Base-by-base conservation (phyloP, 352 stramenopile genomes). In the Globisporangium radiosum region DNA sequence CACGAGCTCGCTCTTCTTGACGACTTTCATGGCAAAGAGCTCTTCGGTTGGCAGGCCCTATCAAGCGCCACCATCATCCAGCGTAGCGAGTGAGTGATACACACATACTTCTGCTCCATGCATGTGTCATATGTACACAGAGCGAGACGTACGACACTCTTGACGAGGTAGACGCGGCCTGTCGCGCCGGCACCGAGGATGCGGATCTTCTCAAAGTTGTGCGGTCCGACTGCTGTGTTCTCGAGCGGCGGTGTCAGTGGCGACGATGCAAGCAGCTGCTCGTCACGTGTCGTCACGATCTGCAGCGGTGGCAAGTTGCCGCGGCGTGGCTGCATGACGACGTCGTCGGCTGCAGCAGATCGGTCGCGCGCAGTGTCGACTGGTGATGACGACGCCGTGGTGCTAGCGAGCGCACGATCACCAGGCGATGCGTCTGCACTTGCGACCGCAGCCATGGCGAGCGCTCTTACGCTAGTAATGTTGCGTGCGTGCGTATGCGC, bases 21-120 rank as follows among this genome's bases (percentile, higher is more conserved):
- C 71, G 43, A 84, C 72, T 48, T 84, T 84, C 74, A 84, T 84
- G 47, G 74, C 72, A 45, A 69, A 84, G 44, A 77, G 81, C 44
- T 54, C 60, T 11, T 81, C 74, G 1, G 42, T 59, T 17, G 58
- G 61, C 8, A 83, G 68, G 13, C 71, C 71, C 73, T 82, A 45
- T 13, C n/a, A 14, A 51, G 39, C 8, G 5, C 40, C 36, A 36
- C 38, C 36, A 49, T 43, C 7, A 40, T 13, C 50, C 36, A 38
- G 9, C 44, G 7, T 42, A 13, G 52, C 10, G 14, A 7, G 33
- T 43, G 50, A 38, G 37, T 5, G 7, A 33, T 2, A 33, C 25
- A 33, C 25, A 3, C 1, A 33, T 33, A 33, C 25, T 33, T 33
- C 25, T 33, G 25, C 25, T 33, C 25, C 25, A 33, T 33, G 25